These are phyloP conservation scores for Geotrichum phurueaensis DNA, from an alignment of 1,139 yeast genomes.

Conservation along the genomic window DNA sequence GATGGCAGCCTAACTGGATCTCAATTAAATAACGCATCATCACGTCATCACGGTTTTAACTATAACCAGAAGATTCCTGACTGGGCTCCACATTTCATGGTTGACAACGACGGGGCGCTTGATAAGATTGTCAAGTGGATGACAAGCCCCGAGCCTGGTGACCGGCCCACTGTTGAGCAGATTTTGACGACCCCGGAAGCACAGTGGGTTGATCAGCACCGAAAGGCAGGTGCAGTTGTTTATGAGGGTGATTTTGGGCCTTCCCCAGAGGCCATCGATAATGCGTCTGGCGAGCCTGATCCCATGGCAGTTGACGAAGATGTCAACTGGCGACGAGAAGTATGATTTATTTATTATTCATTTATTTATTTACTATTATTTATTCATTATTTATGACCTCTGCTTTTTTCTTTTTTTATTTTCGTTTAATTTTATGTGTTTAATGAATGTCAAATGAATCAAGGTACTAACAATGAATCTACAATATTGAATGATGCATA, in stretches of 20 bases:
- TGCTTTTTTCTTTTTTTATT: background rate
- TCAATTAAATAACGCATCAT: slow-evolving; percentile 1
- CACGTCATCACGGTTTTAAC: background rate
- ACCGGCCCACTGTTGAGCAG: slow-evolving; percentile 71
- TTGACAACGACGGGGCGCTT: slow-evolving; percentile 65
- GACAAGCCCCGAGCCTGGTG: slow-evolving; percentile 81
- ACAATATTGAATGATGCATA: too few species aligned
- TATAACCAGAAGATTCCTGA: background rate
- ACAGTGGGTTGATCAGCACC: slow-evolving; percentile 66
- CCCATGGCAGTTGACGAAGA: slow-evolving; percentile 23
- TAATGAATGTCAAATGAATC: background rate
- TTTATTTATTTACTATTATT: slow-evolving; percentile 1
- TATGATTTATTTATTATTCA: background rate
- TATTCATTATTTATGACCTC: slow-evolving; percentile 1
- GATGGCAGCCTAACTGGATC: background rate
- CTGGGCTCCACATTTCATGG: slow-evolving; percentile 83
- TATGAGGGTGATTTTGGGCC: slow-evolving; percentile 98
- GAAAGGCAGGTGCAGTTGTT: slow-evolving; percentile 92
- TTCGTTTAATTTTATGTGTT: background rate
- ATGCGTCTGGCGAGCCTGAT: slow-evolving; percentile 13
- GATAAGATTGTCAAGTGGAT: slow-evolving; percentile 81
- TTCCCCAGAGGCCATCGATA: slow-evolving; percentile 37
- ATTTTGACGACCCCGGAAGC: slow-evolving; percentile 68
- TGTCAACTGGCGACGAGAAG: slow-evolving; percentile 26
- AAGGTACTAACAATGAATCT: too few species aligned